Evolutionary conservation across 2,329 filamentous ascomycete genomes (phyloP).

Genomic region (Hymenoscyphus infarciens): DNA sequence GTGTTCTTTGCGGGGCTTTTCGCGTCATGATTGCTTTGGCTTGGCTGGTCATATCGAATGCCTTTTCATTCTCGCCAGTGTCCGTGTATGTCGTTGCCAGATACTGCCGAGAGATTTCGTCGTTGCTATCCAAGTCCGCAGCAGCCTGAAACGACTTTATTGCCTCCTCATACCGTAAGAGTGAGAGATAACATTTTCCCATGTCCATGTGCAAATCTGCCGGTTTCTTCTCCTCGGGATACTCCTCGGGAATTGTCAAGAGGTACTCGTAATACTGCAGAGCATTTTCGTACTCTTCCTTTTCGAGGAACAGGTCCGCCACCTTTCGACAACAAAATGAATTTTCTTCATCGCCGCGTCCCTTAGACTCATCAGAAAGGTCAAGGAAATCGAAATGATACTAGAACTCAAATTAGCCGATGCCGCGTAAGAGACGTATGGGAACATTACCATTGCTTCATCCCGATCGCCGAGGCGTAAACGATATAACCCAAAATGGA

Average conservation of each 20-base stretch:
- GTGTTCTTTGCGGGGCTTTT: background rate
- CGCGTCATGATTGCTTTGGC: constrained; percentile 30
- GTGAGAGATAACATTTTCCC: constrained; percentile 65
- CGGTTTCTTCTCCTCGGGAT: constrained; percentile 49
- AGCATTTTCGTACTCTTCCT: constrained; percentile 50
- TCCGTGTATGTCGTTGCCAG: constrained; percentile 83
- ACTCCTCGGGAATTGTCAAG: constrained; percentile 44
- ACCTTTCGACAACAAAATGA: constrained; percentile 76
- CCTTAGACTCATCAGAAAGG: constrained; percentile 50
- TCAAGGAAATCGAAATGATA: constrained; percentile 68
- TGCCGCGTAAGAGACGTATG: background rate
- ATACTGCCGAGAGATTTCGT: constrained; percentile 73
- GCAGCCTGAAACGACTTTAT: constrained; percentile 75
- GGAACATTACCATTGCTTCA: constrained; percentile 67
- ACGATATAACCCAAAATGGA: constrained; percentile 82
- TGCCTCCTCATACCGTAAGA: constrained; percentile 63
- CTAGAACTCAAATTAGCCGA: constrained; percentile 37
- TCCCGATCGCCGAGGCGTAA: constrained; percentile 59
- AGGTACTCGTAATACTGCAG: constrained; percentile 56
- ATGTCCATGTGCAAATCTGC: constrained; percentile 36
- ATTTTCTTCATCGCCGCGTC: constrained; percentile 58
- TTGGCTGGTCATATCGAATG: constrained; percentile 72
- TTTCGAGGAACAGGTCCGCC: constrained; percentile 54
- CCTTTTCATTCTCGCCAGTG: constrained; percentile 68
- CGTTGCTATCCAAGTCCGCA: constrained; percentile 66